Evolutionary conservation across 208 protist species (phyloP).

Genomic region (Crithidia expoeki): DNA sequence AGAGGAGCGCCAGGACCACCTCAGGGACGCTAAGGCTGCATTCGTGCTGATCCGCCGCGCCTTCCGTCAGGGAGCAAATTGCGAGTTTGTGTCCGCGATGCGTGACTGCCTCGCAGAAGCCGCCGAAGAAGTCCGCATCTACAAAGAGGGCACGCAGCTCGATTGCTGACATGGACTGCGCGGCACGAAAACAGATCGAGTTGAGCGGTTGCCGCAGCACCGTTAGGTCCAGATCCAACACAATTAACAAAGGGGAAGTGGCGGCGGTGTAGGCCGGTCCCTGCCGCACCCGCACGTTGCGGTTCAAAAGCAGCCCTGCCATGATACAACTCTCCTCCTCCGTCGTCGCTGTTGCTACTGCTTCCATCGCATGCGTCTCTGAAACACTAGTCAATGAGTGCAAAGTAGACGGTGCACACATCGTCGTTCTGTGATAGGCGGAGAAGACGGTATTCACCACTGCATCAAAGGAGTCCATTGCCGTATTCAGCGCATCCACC

Average conservation of each 20-base stretch:
- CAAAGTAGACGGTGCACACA: too few relatives aligned
- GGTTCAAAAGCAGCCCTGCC: constrained; percentile 26
- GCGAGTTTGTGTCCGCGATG: constrained; percentile 38
- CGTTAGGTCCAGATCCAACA: constrained; percentile 49
- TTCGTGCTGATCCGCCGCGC: constrained; percentile 26
- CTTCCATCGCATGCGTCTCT: too few relatives aligned
- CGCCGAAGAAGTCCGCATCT: constrained; percentile 35
- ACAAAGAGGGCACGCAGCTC: constrained; percentile 32
- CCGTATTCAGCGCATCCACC: constrained; percentile 9
- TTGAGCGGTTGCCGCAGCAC: constrained; percentile 36
- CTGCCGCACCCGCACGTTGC: constrained; percentile 22
- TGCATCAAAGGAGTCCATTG: constrained; percentile 9
- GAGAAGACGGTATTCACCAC: constrained; percentile 8
- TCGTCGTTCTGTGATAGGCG: too few relatives aligned
- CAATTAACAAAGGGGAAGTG: constrained; percentile 41
- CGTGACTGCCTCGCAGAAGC: constrained; percentile 31
- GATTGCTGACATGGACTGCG: background rate
- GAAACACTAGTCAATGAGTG: too few relatives aligned
- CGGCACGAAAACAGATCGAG: constrained; percentile 11
- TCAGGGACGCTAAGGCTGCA: constrained; percentile 23
- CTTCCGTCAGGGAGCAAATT: constrained; percentile 49
- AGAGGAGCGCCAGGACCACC: constrained; percentile 34
- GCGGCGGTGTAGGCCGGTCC: constrained; percentile 32
- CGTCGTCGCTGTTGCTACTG: constrained; percentile 2
- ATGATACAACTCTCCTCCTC: constrained; percentile 25